These are phyloP conservation scores for Primulina eburnea DNA, from an alignment of 257 asterid genomes.

Conservation along the genomic window DNA sequence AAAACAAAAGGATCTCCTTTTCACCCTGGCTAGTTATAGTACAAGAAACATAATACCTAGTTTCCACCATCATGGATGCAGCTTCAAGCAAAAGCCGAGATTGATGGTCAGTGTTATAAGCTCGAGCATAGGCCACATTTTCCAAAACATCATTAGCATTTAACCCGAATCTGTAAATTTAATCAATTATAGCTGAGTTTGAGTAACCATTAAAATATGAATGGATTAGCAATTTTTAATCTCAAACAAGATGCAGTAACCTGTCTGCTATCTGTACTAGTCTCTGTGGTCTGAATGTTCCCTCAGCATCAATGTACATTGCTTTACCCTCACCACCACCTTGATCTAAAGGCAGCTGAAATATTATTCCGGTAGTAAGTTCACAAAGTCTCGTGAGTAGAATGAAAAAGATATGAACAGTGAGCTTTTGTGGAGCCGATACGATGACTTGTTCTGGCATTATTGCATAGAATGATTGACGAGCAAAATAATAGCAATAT, in stretches of 20 bases:
- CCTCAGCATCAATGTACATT: conserved; percentile 97
- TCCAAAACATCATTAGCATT: conserved; percentile 96
- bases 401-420: not conserved
- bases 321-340: conserved; percentile 99
- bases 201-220: conserved; percentile 8
- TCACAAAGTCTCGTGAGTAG: not conserved
- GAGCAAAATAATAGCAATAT: not conserved
- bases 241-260: conserved; percentile 35
- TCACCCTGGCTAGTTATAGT: not conserved
- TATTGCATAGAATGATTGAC: not conserved
- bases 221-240: not conserved
- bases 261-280: conserved; percentile 93
- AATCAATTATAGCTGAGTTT: conserved; percentile 1
- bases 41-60: not conserved
- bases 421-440: not conserved
- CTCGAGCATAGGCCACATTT: conserved; percentile 78
- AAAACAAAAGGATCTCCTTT: no score
- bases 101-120: conserved; percentile 59
- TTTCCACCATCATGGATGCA: conserved; percentile 52
- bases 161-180: conserved; percentile 65
- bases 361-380: not conserved
- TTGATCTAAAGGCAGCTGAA: conserved; percentile 91
- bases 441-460: not conserved
- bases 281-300: conserved; percentile 97
- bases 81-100: conserved; percentile 60